Percentiles rank a stretch among this genome's conserved stretches.
Evolutionary conservation across 768 basidiomycete genomes (phyloP).

Genomic region (Auriscalpium microsporum): DNA sequence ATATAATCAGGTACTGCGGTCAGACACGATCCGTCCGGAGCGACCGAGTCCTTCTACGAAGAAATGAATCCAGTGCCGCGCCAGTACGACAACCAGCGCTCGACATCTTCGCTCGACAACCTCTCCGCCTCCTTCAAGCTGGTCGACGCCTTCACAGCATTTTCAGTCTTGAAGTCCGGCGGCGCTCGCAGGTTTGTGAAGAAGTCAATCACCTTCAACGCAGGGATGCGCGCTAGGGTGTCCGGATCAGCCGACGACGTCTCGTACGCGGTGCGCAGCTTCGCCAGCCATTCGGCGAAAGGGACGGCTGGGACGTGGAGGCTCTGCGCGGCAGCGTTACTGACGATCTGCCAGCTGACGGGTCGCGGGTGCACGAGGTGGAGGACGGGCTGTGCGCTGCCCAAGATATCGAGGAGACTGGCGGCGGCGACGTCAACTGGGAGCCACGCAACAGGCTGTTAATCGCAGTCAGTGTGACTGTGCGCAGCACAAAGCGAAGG

Average conservation of each 20-base stretch:
- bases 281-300: slow-evolving; percentile 1
- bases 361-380: slow-evolving; percentile 8
- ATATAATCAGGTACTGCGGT: too few species aligned
- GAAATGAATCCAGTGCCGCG: neutral
- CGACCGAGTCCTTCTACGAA: neutral
- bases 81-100: neutral
- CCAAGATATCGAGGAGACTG: neutral
- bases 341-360: neutral
- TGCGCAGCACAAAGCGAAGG: neutral
- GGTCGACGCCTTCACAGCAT: neutral
- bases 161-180: neutral
- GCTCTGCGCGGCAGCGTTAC: neutral
- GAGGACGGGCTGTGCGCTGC: neutral
- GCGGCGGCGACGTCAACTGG: slow-evolving; percentile 6
- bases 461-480: neutral
- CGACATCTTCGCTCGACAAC: neutral
- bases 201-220: neutral
- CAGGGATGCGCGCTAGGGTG: neutral
- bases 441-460: slow-evolving; percentile 10
- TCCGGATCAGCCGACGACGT: neutral
- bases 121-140: neutral
- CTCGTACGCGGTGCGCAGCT: neutral
- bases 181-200: neutral
- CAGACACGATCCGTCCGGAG: too few species aligned
- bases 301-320: slow-evolving; percentile 1